Conservation (phyloP, 1,284 basidiomycete species). For the Rhodotorula sp. region DNA sequence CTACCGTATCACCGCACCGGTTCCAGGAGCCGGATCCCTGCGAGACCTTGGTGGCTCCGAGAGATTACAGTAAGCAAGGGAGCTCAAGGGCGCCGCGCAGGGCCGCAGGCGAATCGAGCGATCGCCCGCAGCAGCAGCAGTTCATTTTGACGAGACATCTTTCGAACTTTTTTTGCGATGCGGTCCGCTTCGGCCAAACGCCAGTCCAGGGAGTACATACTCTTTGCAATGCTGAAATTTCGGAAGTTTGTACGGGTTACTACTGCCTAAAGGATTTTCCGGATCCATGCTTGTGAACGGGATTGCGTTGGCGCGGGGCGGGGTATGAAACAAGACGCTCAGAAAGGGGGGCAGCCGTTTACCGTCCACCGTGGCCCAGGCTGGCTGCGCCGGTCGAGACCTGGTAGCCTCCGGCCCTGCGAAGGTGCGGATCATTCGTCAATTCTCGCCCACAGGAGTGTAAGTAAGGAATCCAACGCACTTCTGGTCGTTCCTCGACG, state of each 20-base stretch:
- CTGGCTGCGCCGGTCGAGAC: constrained; percentile 7
- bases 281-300: background rate
- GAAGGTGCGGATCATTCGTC: background rate
- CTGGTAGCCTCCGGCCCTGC: constrained; percentile 26
- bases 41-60: too few species aligned
- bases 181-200: too few species aligned
- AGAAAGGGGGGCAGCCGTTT: background rate
- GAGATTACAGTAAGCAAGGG: too few species aligned
- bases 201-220: too few species aligned
- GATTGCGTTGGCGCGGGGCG: background rate
- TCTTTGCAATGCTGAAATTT: background rate
- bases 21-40: too few species aligned
- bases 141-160: too few species aligned
- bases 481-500: constrained; percentile 21
- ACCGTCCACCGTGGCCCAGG: constrained; percentile 21
- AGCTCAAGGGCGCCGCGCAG: too few species aligned
- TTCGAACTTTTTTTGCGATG: too few species aligned
- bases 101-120: too few species aligned
- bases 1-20: too few species aligned
- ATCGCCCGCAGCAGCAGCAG: too few species aligned
- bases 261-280: background rate
- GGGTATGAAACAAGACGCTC: background rate
- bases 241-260: background rate
- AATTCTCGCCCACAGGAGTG: background rate
- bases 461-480: background rate